Evolutionary conservation across 1,139 yeast species (phyloP).

Genomic region (Suhomyces taliae): DNA sequence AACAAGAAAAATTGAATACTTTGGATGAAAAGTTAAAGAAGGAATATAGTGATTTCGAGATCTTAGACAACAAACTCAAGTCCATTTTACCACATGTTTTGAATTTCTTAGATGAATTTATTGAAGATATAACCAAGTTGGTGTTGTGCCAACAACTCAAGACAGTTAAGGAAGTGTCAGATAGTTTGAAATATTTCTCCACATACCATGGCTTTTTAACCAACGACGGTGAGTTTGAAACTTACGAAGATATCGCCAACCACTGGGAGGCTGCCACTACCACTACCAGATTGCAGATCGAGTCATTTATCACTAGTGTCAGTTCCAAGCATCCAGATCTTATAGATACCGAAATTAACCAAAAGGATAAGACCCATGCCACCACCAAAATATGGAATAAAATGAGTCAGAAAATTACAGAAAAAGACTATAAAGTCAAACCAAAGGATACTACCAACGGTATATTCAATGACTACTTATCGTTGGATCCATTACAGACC

Average conservation of each 20-base stretch:
- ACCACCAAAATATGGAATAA: constrained; percentile 31
- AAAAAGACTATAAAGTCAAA: constrained; percentile 26
- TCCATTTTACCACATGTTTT: constrained; percentile 48
- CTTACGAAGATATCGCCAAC: constrained; percentile 25
- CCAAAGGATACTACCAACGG: constrained; percentile 33
- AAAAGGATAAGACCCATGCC: constrained; percentile 26
- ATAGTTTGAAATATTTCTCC: constrained; percentile 32
- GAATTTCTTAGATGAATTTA: constrained; percentile 51
- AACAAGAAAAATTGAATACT: constrained; percentile 30
- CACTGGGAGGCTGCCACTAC: constrained; percentile 38
- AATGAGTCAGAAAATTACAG: constrained; percentile 24
- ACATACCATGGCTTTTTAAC: constrained; percentile 39
- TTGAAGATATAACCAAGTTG: constrained; percentile 41
- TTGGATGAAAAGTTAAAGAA: constrained; percentile 32
- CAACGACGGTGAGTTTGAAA: constrained; percentile 6
- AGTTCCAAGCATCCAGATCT: constrained; percentile 34
- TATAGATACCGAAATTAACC: constrained; percentile 32
- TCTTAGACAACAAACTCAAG: constrained; percentile 41
- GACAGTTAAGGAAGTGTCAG: constrained; percentile 28
- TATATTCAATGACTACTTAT: constrained; percentile 30
- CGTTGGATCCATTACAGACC: constrained; percentile 36
- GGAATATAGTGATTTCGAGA: constrained; percentile 31
- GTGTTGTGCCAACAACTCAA: constrained; percentile 33
- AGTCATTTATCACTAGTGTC: constrained; percentile 33
- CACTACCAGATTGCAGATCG: constrained; percentile 36